phyloP scores from a whole-genome alignment of 495 filamentous ascomycete genomes.

The Darksidea phi region DNA sequence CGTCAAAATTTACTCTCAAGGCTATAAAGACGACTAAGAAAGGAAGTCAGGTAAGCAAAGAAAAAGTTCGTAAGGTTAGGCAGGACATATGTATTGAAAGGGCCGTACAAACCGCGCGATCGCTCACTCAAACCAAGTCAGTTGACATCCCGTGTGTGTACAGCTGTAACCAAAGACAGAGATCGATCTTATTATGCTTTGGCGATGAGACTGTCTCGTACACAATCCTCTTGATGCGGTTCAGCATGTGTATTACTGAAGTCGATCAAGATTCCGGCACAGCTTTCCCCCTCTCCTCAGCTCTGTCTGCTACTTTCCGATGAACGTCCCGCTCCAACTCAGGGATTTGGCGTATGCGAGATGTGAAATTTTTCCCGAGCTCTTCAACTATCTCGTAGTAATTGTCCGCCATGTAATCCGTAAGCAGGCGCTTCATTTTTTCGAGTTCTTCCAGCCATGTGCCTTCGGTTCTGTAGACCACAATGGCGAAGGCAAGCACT shows the following conservation, averaged over 20 bases:
- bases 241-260: neutral
- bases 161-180: too few relatives aligned
- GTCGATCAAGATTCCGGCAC: neutral
- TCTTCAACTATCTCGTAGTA: constrained; percentile 2
- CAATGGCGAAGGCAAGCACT: constrained; percentile 3
- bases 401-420: constrained; percentile 5
- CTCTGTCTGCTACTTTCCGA: neutral
- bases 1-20: too few relatives aligned
- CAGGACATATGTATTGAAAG: too few relatives aligned
- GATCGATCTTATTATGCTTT: too few relatives aligned
- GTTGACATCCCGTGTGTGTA: too few relatives aligned
- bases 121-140: too few relatives aligned
- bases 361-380: neutral
- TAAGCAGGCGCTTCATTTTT: constrained; percentile 3
- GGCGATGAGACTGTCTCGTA: too few relatives aligned
- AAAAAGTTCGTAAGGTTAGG: too few relatives aligned
- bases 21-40: too few relatives aligned
- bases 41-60: too few relatives aligned
- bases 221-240: too few relatives aligned
- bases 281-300: neutral
- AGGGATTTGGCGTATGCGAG: neutral
- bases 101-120: too few relatives aligned
- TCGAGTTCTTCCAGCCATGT: neutral
- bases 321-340: neutral
- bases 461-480: constrained; percentile 8